Evolutionary conservation across 805 yeast genomes (phyloP), one percentile per base, ranked within the genome.

Genomic region (Metschnikowia colocasiae): DNA sequence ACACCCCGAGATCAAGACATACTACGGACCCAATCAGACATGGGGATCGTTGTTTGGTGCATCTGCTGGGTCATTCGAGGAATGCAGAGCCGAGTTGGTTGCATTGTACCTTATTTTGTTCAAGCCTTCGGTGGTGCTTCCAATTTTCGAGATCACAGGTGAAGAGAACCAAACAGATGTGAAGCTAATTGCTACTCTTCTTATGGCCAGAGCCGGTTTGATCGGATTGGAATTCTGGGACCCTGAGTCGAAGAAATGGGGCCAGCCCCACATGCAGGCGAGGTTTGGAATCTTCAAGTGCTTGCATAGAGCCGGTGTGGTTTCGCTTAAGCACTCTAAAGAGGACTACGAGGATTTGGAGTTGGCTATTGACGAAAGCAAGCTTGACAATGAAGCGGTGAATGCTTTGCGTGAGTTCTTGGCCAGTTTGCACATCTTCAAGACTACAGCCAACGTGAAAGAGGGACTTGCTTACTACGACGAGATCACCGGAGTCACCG

Each of bases 181-280:
- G 43, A 74, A 80, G 37, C 79, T 76, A 58, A 74, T 85, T 35
- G 87, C 91, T 13, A 86, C 82, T 55, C 68, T 88, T 53, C 82
- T 80, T 54, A 89, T 89, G 97, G 85, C 89, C 22, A 77, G 96
- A 57, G 96, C 96, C 5, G 97, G 96, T 49, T 71, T 89, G 42
- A 60, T 85, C 30, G 92, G 87, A 6, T 74, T 89, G 60, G 95
- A 89, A 64, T 87, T 77, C 63, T 89, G 95, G 89, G 95, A 89
- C 64, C 96, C 96, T 33, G 67, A 67, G 38, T 76, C 87, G 25
- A 70, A 73, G 49, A 88, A 87, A 67, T 89, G 96, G 96, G 96
- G 96, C 26, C 97, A 89, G 69, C 83, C 97, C 12, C 97, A 89
- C 64, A 87, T 88, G 89, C 95, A 88, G 69, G 96, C 96, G 3